Percentiles rank a stretch among this genome's conserved stretches.
These are phyloP conservation scores for Beauveria bassiana DNA, from an alignment of 2,329 filamentous ascomycete species.

Conservation along the genomic window DNA sequence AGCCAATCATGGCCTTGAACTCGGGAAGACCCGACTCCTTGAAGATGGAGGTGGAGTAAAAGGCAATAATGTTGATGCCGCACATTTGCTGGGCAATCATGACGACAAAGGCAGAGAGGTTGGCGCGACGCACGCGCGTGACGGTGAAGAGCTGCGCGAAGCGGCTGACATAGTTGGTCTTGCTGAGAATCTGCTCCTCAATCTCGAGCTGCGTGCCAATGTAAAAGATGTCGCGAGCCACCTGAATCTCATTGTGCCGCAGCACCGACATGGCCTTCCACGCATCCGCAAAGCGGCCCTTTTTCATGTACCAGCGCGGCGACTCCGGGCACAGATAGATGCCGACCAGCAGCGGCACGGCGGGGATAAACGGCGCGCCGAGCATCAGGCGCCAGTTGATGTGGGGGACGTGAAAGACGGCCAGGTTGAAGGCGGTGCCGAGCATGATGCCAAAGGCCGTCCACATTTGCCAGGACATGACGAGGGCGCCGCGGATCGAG, in stretches of 20 bases:
- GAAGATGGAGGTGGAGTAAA: slow-evolving; percentile 63
- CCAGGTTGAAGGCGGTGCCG: slow-evolving; percentile 31
- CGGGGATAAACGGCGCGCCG: slow-evolving; percentile 55
- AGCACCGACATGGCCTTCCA: slow-evolving; percentile 47
- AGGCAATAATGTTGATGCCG: slow-evolving; percentile 65
- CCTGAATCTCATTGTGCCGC: slow-evolving; percentile 48
- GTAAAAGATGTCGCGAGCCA: slow-evolving; percentile 55
- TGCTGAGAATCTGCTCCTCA: slow-evolving; percentile 42
- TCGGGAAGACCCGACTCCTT: slow-evolving; percentile 46
- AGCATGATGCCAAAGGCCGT: slow-evolving; percentile 55
- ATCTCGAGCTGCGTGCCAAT: slow-evolving; percentile 57
- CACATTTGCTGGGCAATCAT: slow-evolving; percentile 75
- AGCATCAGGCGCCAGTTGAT: slow-evolving; percentile 60
- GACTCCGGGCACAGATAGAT: slow-evolving; percentile 62
- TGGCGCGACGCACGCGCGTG: slow-evolving; percentile 64
- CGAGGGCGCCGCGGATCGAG: slow-evolving; percentile 62
- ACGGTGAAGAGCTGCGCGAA: slow-evolving; percentile 62
- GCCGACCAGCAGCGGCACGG: slow-evolving; percentile 46
- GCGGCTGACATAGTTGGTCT: slow-evolving; percentile 51
- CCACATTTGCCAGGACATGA: slow-evolving; percentile 77
- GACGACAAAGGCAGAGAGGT: slow-evolving; percentile 66
- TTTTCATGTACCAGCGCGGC: slow-evolving; percentile 60
- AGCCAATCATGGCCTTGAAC: slow-evolving; percentile 49
- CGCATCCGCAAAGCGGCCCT: slow-evolving; percentile 52
- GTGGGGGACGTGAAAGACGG: slow-evolving; percentile 24